Conservation (phyloP, 106 monocot genomes). For the Vanilla planifolia region DNA sequence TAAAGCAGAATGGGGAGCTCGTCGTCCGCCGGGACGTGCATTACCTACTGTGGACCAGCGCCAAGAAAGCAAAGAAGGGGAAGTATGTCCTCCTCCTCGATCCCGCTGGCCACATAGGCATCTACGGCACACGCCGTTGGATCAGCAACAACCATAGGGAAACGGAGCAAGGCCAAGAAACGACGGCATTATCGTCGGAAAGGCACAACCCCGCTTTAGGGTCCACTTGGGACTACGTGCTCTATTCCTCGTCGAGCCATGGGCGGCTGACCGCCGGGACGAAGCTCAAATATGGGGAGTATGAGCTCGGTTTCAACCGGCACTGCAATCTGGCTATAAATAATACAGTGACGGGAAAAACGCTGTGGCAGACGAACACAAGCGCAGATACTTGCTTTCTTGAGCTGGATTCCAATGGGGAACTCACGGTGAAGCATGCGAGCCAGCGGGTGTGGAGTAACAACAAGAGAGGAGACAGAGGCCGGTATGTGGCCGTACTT, state of each 20-base stretch:
- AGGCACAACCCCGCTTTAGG: background rate
- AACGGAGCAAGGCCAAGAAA: background rate
- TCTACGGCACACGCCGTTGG: slow-evolving; percentile 23
- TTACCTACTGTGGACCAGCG: slow-evolving; percentile 26
- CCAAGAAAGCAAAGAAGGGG: slow-evolving; percentile 18
- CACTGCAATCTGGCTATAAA: slow-evolving; percentile 27
- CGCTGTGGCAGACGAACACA: slow-evolving; percentile 27
- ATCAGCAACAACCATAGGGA: slow-evolving; percentile 17
- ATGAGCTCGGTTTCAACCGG: slow-evolving; percentile 5
- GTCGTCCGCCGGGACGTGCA: slow-evolving; percentile 25
- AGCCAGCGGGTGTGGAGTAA: slow-evolving; percentile 21
- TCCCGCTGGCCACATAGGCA: slow-evolving; percentile 8
- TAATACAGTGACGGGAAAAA: slow-evolving; percentile 2
- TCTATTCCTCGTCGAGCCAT: slow-evolving; percentile 13
- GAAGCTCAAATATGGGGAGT: slow-evolving; percentile 17
- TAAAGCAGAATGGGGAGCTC: slow-evolving; percentile 24
- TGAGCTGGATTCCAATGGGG: slow-evolving; percentile 13
- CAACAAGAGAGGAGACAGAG: slow-evolving; percentile 8
- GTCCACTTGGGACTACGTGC: slow-evolving; percentile 12
- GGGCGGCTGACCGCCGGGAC: background rate
- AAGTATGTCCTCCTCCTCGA: slow-evolving; percentile 30
- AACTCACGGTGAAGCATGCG: slow-evolving; percentile 11
- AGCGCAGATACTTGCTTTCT: slow-evolving; percentile 12
- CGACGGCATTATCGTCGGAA: too few species aligned
- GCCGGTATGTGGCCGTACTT: slow-evolving; percentile 15